A percentile compares a stretch with the other conserved stretches of the same genome.
Conservation (phyloP, 2,329 filamentous ascomycete genomes). For the Xylaria sp. region DNA sequence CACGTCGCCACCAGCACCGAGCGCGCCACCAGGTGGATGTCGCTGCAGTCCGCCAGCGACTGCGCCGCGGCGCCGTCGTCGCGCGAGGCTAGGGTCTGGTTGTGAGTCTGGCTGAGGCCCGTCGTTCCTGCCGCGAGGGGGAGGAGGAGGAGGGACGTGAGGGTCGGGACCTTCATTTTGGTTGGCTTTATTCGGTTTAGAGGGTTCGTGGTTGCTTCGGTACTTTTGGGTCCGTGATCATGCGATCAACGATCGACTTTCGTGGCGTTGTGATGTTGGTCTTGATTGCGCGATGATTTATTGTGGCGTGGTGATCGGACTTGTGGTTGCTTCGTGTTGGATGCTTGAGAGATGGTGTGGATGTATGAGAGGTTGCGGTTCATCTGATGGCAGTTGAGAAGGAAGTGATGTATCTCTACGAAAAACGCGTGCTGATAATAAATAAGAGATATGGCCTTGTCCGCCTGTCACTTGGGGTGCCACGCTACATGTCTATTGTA, state of each 20-base stretch:
- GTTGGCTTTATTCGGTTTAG: background rate
- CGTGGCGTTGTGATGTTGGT: no score
- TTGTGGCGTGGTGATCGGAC: no score
- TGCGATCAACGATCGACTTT: no score
- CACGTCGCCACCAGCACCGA: background rate
- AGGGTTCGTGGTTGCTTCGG: background rate
- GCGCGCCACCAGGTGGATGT: background rate
- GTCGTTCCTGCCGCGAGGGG: background rate
- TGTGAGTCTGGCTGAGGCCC: no score
- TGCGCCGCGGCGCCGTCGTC: no score
- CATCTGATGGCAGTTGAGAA: background rate
- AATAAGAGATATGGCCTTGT: no score
- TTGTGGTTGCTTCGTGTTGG: background rate
- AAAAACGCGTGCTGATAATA: no score
- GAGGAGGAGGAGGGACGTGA: background rate
- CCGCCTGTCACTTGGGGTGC: no score
- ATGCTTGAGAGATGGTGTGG: background rate
- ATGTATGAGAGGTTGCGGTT: background rate
- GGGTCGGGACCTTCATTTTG: background rate
- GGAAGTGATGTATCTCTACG: no score
- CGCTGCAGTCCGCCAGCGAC: background rate
- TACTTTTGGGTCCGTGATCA: background rate
- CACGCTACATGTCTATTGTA: no score
- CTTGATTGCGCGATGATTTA: no score
- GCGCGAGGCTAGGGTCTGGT: no score